These are phyloP conservation scores for Podila clonocystis DNA, from an alignment of 192 early-diverging fungal genomes.

Conservation along the genomic window DNA sequence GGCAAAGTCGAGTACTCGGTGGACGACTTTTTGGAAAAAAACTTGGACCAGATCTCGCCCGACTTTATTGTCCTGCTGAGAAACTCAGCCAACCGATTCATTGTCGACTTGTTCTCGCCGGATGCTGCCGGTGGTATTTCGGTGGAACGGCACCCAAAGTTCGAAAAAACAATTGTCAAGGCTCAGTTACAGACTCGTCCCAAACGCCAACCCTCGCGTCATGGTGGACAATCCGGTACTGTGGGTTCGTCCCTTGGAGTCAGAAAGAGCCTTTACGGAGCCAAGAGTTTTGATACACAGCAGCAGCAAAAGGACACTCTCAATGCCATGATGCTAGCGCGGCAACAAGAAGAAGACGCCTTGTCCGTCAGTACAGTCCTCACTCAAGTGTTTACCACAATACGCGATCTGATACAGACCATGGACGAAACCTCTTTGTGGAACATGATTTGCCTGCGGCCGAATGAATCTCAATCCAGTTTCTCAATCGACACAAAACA, in stretches of 20 bases:
- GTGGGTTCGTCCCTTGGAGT: slow-evolving; percentile 23
- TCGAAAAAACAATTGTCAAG: slow-evolving; percentile 75
- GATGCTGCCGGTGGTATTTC: slow-evolving; percentile 66
- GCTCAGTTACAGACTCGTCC: slow-evolving; percentile 82
- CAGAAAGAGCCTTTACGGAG: slow-evolving; percentile 55
- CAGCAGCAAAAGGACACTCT: slow-evolving; percentile 11
- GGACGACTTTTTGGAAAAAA: slow-evolving; percentile 81
- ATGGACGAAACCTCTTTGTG: slow-evolving; percentile 81
- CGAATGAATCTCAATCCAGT: slow-evolving; percentile 65
- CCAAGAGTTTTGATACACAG: slow-evolving; percentile 13
- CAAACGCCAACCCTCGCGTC: slow-evolving; percentile 69
- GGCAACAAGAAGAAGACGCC: slow-evolving; percentile 49
- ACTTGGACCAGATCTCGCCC: slow-evolving; percentile 73
- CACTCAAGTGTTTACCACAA: slow-evolving; percentile 69
- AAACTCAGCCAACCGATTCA: slow-evolving; percentile 76
- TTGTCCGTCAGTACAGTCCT: slow-evolving; percentile 58
- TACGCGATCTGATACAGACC: slow-evolving; percentile 84
- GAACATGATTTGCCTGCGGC: slow-evolving; percentile 84
- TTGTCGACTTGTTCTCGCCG: slow-evolving; percentile 78
- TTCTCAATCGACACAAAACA: slow-evolving; percentile 66
- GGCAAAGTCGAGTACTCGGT: slow-evolving; percentile 82
- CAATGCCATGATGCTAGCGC: slow-evolving; percentile 25
- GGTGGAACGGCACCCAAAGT: slow-evolving; percentile 78
- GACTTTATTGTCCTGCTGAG: slow-evolving; percentile 89
- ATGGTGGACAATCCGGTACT: slow-evolving; percentile 11